These are phyloP conservation scores for Coniferiporia weirii DNA, from an alignment of 1,284 basidiomycete genomes.

Conservation along the genomic window DNA sequence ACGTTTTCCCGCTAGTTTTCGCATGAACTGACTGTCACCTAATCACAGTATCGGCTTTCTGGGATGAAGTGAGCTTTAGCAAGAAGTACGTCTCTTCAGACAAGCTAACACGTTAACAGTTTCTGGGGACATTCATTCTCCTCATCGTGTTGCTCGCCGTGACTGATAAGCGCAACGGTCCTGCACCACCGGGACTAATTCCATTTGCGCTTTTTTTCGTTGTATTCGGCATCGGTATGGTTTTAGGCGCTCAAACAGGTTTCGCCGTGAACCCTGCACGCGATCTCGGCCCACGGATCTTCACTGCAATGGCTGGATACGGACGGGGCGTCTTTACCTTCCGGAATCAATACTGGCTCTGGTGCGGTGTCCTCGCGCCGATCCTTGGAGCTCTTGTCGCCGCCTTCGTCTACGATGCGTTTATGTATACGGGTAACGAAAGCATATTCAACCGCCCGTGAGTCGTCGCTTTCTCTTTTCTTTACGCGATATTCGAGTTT, in stretches of 20 bases:
- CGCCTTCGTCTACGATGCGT: slow-evolving; percentile 32
- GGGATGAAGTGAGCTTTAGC: slow-evolving; percentile 8
- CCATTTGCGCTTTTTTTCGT: slow-evolving; percentile 52
- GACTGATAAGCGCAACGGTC: slow-evolving; percentile 43
- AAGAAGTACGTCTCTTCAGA: not conserved
- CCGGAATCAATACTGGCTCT: slow-evolving; percentile 42
- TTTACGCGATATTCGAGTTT: not conserved
- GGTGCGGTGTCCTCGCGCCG: slow-evolving; percentile 38
- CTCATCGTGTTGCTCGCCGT: slow-evolving; percentile 41
- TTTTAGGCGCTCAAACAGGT: slow-evolving; percentile 57
- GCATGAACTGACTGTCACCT: not conserved
- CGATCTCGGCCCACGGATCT: slow-evolving; percentile 56
- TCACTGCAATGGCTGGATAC: slow-evolving; percentile 59
- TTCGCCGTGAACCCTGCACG: slow-evolving; percentile 61
- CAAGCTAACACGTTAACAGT: slow-evolving; percentile 27
- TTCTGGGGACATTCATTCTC: slow-evolving; percentile 55
- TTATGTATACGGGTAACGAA: slow-evolving; percentile 31
- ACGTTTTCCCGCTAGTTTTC: not conserved
- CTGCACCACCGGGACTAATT: slow-evolving; percentile 44
- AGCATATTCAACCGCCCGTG: slow-evolving; percentile 22
- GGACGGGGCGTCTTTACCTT: slow-evolving; percentile 35
- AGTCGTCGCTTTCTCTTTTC: not conserved
- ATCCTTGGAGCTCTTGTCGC: slow-evolving; percentile 33
- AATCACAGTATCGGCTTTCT: slow-evolving; percentile 15
- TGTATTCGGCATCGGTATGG: slow-evolving; percentile 48